Evolutionary conservation across 768 basidiomycete genomes (phyloP), one percentile per base, ranked within the genome.

Genomic region (Clitopilus hobsonii): DNA sequence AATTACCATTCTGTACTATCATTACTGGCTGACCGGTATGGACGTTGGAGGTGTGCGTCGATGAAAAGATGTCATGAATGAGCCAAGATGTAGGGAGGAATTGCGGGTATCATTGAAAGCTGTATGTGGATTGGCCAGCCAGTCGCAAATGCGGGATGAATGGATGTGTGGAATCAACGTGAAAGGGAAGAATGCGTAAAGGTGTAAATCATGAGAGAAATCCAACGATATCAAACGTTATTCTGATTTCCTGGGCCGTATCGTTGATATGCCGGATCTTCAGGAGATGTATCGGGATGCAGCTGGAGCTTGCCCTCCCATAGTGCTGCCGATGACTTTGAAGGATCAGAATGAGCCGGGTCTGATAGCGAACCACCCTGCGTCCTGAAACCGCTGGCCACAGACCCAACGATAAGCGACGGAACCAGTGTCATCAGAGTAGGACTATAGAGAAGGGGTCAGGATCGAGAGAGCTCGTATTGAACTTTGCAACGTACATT

Each of bases 241-340:
- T 45, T 45, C 16, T 45, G 41, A 20, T 45, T 45, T 18, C 41
- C 41, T 11, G 41, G 41, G 8, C 41, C 68, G 56, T 69, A 73
- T 41, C 66, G 63, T 57, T 66, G 57, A 48, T 65, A 78, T 10
- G 74, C 70, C 13, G 77, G 75, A 61, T 95, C 91, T 56, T 89
- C 83, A 27, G 69, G 74, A 47, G 81, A 75, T 2, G 93, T 95
- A 30, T 90, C 91, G 0, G 94, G 94, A 65, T 97, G 94, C 5
- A 96, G 74, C 67, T 93, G 91, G 14, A 94, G 75, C 69, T 82
- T 89, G 58, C 92, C 92, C 67, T 89, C 84, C 85, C 85, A 91
- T 6, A 94, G 75, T 1, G 89, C 90, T 8, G 90, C 86, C 26
- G 90, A 87, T 8, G 90, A 88, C 65, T 79, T 80, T 27, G 91